Base-by-base conservation (phyloP, 495 filamentous ascomycete genomes). In the Penicillium alfredii region DNA sequence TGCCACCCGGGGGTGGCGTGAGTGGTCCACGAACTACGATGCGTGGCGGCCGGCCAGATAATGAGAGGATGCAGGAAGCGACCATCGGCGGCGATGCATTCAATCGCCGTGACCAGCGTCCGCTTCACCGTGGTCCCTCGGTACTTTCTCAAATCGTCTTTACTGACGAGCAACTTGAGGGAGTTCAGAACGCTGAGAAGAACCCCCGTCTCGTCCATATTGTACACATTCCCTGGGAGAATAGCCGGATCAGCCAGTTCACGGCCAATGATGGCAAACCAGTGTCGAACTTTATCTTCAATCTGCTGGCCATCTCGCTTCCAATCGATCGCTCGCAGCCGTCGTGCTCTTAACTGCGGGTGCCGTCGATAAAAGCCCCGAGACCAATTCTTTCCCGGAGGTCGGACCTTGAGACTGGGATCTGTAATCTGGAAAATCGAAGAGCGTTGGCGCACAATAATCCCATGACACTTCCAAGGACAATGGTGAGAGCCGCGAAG, bases 131-230 rank as follows among this genome's bases (percentile, higher is more conserved):
- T 34, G 30, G 53, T 36, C 17, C 40, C 57, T 55, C 53, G 52
- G 51, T 63, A 53, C 16, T 54, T 45, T 47, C 53, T 51, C 35
- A 44, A 33, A 40, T 63, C 51, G 22, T 60, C 30, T 42, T 51
- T 64, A 51, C 45, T 14, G 50, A 63, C 37, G 23, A 64, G 52
- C 43, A 63, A 48, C 32, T 65, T 65, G 15, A 65, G 31, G 35
- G 56, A 62, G 35, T 53, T 37, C 8, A 51, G 62, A 44, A 59
- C 58, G 17, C 30, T 55, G 26, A 67, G 44, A 35, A 64, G 54
- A 30, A 60, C 58, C 32, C 51, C 45, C 10, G 51, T 58, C 51
- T 62, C 50, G 35, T 59, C 48, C 33, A 56, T 62, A 31, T 62
- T 62, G 30, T 47, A 47, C 4, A 47, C 22, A 47, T 61, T 61